Conservation (phyloP, 78 protist genomes). For the Blattamonas nauphoetae region DNA sequence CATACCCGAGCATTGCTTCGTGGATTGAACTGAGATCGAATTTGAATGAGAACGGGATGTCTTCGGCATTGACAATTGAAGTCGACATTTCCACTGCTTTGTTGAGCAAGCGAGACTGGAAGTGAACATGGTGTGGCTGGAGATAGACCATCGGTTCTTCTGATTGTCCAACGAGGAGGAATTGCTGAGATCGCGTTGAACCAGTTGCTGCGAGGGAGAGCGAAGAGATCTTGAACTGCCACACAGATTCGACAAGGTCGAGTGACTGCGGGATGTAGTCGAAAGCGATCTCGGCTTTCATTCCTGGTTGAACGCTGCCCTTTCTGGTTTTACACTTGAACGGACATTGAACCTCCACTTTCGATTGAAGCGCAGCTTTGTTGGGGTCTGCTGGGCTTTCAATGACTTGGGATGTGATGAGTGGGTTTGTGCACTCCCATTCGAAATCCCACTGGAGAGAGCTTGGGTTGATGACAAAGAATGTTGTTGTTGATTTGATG, state of each 20-base stretch:
- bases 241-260: conserved; percentile 41
- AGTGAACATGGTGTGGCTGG: conserved; percentile 29
- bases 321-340: neutral
- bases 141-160: conserved; percentile 54
- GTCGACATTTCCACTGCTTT: conserved; percentile 16
- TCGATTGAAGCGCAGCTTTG: neutral
- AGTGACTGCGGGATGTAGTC: conserved; percentile 47
- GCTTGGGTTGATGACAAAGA: conserved; percentile 61
- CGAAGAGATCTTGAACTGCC: conserved; percentile 47
- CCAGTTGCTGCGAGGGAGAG: neutral
- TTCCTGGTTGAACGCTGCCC: conserved; percentile 38
- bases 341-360: neutral
- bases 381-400: neutral
- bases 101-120: conserved; percentile 42
- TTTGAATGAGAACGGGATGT: conserved; percentile 40
- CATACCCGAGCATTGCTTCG: neutral
- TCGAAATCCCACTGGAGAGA: conserved; percentile 39
- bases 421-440: conserved; percentile 35
- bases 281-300: conserved; percentile 51
- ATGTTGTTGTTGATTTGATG: conserved; percentile 43
- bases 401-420: neutral
- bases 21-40: conserved; percentile 19
- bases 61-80: conserved; percentile 41
- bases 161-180: conserved; percentile 56
- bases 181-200: conserved; percentile 22